Base-by-base conservation (phyloP, 1,284 basidiomycete species). In the Trichosporon coremiiforme region DNA sequence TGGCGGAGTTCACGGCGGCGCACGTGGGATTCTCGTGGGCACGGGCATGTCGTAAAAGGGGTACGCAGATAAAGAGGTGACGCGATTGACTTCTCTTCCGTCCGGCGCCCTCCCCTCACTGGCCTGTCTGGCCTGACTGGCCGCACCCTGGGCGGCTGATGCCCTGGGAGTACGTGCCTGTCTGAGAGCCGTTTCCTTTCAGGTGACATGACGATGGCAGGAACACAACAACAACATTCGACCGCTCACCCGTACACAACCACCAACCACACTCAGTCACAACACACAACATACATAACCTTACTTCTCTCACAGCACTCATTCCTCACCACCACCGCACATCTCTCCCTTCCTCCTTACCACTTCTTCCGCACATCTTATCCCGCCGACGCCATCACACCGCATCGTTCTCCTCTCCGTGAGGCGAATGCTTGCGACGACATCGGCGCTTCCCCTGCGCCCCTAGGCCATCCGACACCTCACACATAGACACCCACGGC, bases 351-450 rank as follows among this genome's bases (percentile, higher is more conserved):
- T n/a, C 12, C 22, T 57, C 55, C 13, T 29, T 20, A 4, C 13
- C 57, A n/a, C 17, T 8, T 3, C 8, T 9, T 17, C 15, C 4
- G 31, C 17, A 3, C 62, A 38, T 22, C 35, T 15, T 10, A 5
- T 45, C n/a, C n/a, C 47, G 17, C 20, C 47, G 20, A 12, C 47
- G 47, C n/a, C 47, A 9, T 53, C 47, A 20, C 47, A 1, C 47
- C 64, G 64, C 25, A 29, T 41, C 41, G 17, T 15, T 50, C 64
- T 47, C 64, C 41, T 13, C 35, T 12, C 15, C 29, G 10, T 25
- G 57, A 60, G 57, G 57, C 57, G 57, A 60, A 60, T 60, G 57
- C 57, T 35, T 60, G 57, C 57, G 57, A 60, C 57, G 57, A 60
- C 57, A 60, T 35, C 57, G 57, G 57, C 57, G 57, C 57, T 60